These are phyloP conservation scores for Puccinellia tenuiflora DNA, from an alignment of 176 grass and related monocot species.

Conservation along the genomic window DNA sequence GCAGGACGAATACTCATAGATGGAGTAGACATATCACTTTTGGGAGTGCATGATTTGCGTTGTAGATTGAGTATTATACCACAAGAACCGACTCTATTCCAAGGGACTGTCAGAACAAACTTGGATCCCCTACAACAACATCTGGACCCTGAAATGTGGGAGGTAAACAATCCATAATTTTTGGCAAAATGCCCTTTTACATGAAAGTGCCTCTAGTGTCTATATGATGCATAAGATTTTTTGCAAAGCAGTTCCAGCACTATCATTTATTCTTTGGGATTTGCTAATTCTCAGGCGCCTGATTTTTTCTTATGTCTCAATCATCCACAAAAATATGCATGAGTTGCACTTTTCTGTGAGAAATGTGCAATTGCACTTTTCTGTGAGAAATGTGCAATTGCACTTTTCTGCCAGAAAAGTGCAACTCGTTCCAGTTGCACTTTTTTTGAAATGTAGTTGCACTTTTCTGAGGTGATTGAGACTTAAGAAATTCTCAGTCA, in stretches of 20 bases:
- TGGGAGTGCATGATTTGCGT: slow-evolving; percentile 78
- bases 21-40: slow-evolving; percentile 58
- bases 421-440: too few relatives aligned
- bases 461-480: too few relatives aligned
- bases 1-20: slow-evolving; percentile 72
- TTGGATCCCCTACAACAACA: slow-evolving; percentile 68
- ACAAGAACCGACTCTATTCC: slow-evolving; percentile 89
- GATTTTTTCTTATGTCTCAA: too few relatives aligned
- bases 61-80: slow-evolving; percentile 85
- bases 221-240: background rate
- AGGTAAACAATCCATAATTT: slow-evolving; percentile 41
- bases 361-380: too few relatives aligned
- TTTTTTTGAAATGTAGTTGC: too few relatives aligned
- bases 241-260: background rate
- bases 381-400: too few relatives aligned
- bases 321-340: too few relatives aligned
- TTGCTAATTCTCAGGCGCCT: too few relatives aligned
- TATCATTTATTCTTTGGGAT: too few relatives aligned
- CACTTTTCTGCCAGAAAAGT: too few relatives aligned
- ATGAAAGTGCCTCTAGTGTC: background rate
- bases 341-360: too few relatives aligned
- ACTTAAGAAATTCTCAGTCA: too few relatives aligned
- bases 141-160: slow-evolving; percentile 69
- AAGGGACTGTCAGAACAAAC: slow-evolving; percentile 75
- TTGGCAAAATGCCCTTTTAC: background rate